These are phyloP conservation scores for Macaranga tanarius DNA, from an alignment of 441 rosid species.

Conservation along the genomic window DNA sequence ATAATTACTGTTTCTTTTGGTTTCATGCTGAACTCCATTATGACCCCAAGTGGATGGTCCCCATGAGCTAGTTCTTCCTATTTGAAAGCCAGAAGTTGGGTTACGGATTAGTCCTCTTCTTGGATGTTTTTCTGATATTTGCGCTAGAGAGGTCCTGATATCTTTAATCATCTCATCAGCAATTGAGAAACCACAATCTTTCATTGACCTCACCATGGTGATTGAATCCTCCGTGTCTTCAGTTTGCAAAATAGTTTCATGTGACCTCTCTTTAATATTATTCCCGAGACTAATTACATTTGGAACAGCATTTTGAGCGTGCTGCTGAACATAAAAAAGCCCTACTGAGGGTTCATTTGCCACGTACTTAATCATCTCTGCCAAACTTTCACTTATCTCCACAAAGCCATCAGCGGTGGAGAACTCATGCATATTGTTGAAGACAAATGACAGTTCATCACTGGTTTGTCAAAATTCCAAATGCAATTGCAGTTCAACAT, in stretches of 20 bases:
- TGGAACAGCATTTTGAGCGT: constrained; percentile 69
- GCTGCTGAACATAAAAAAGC: constrained; percentile 88
- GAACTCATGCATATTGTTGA: constrained; percentile 85
- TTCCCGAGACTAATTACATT: constrained; percentile 58
- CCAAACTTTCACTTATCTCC: constrained; percentile 82
- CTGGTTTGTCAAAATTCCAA: constrained; percentile 34
- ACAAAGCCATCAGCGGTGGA: constrained; percentile 86
- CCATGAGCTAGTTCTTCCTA: constrained; percentile 53
- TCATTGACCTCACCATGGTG: constrained; percentile 72
- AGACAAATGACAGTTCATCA: constrained; percentile 42
- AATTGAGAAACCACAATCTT: constrained; percentile 65
- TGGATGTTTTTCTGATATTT: constrained; percentile 66
- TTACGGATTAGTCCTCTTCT: constrained; percentile 58
- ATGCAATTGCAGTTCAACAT: constrained; percentile 25
- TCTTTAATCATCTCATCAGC: constrained; percentile 86
- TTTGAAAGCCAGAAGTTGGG: constrained; percentile 36
- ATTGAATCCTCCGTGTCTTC: constrained; percentile 87
- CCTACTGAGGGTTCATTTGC: constrained; percentile 97
- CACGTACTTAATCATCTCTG: constrained; percentile 86
- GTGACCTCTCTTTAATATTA: constrained; percentile 54
- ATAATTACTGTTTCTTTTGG: constrained; percentile 37
- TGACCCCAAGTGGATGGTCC: constrained; percentile 46
- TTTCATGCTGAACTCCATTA: constrained; percentile 42
- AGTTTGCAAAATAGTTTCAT: constrained; percentile 60
- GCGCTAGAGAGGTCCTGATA: constrained; percentile 55